Percentiles rank a stretch among this genome's conserved stretches.
phyloP scores from a whole-genome alignment of 495 filamentous ascomycete species.

The Sordaria brevicollis region DNA sequence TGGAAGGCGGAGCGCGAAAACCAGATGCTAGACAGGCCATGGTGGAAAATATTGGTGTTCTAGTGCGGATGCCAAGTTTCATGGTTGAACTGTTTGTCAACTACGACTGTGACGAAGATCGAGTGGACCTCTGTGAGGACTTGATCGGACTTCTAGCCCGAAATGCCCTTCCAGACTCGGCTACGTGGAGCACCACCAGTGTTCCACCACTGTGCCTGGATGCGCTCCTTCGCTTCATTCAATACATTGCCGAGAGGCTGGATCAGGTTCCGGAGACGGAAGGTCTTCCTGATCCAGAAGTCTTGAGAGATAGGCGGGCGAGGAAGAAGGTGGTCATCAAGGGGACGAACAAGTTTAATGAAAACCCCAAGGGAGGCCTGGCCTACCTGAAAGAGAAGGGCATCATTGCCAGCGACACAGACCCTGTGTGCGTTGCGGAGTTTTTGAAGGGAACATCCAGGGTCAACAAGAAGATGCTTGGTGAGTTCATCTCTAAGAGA shows the following conservation, averaged over 20 bases:
- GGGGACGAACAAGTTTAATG: conserved; percentile 88
- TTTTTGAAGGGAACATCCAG: conserved; percentile 81
- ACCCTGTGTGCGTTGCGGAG: conserved; percentile 61
- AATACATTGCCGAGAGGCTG: conserved; percentile 79
- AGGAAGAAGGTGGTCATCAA: conserved; percentile 82
- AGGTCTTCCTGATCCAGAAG: conserved; percentile 54
- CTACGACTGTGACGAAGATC: conserved; percentile 93
- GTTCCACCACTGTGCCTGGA: conserved; percentile 93
- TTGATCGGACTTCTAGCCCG: conserved; percentile 85
- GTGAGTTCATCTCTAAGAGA: conserved; percentile 86
- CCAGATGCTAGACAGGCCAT: conserved; percentile 95
- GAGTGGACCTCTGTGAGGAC: conserved; percentile 88
- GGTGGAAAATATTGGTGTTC: conserved; percentile 89
- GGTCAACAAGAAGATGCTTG: conserved; percentile 81
- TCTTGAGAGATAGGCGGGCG: conserved; percentile 56
- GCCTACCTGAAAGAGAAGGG: conserved; percentile 74
- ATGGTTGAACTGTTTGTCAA: conserved; percentile 95
- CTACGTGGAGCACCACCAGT: conserved; percentile 98
- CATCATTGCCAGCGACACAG: conserved; percentile 64
- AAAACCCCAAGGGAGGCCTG: conserved; percentile 82
- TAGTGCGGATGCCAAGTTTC: conserved; percentile 84
- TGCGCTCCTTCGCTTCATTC: conserved; percentile 79
- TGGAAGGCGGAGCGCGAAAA: conserved; percentile 85
- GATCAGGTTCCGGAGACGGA: conserved; percentile 55
- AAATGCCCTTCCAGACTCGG: conserved; percentile 94